These are phyloP conservation scores for Rhodotorula sp. DNA, from an alignment of 1,284 basidiomycete genomes.

Conservation along the genomic window DNA sequence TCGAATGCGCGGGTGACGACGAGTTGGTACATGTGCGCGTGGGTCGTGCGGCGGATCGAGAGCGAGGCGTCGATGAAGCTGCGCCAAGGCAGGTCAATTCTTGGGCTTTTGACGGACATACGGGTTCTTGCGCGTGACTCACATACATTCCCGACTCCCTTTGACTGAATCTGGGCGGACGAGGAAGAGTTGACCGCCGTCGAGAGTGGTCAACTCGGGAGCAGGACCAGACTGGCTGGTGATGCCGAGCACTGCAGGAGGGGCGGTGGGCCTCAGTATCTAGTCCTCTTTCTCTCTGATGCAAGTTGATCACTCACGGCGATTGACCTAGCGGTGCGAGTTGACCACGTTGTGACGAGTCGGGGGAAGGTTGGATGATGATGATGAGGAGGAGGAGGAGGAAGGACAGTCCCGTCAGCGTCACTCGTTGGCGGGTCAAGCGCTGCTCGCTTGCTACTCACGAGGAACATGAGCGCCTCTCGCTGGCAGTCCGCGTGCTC, in stretches of 20 bases:
- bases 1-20: constrained; percentile 93
- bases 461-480: constrained; percentile 24
- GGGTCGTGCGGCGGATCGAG: constrained; percentile 76
- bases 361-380: constrained; percentile 15
- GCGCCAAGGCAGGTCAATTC: constrained; percentile 8
- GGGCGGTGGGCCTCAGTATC: background rate
- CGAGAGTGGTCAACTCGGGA: constrained; percentile 90
- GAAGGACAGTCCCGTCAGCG: no score
- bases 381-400: background rate
- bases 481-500: background rate
- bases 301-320: constrained; percentile 3
- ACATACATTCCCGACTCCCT: constrained; percentile 96
- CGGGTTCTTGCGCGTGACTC: constrained; percentile 49
- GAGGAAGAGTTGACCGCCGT: constrained; percentile 86
- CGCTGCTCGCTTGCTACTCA: background rate
- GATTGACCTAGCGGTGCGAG: constrained; percentile 20
- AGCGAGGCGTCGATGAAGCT: constrained; percentile 96
- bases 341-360: background rate
- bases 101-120: no score
- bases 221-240: constrained; percentile 9
- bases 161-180: constrained; percentile 86
- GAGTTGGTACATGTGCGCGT: constrained; percentile 91
- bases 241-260: constrained; percentile 26
- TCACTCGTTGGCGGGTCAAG: no score
- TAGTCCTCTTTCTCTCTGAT: no score